Percentiles rank a stretch among this genome's conserved stretches.
Conservation (phyloP, 345 rosid species). For the Diplotaxis tenuifolia region DNA sequence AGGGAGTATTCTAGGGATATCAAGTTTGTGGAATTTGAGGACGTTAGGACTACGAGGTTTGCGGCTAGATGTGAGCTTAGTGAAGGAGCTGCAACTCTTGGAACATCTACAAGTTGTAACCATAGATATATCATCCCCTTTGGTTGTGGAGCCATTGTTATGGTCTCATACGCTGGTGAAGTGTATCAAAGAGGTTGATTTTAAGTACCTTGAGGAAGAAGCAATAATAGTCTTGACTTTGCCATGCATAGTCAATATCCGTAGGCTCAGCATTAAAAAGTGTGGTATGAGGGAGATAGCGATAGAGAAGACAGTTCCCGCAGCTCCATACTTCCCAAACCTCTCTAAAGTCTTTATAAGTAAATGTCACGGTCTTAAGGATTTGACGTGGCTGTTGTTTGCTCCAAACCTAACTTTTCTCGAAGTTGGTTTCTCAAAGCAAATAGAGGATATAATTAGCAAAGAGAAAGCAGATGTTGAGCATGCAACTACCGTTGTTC, state of each 20-base stretch:
- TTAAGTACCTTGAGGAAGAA: not conserved
- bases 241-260: not conserved
- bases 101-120: not conserved
- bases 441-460: not conserved
- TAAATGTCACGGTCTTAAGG: not conserved
- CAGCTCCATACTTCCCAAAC: not conserved
- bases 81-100: conserved; percentile 5
- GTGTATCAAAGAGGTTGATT: not conserved
- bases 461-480: not conserved
- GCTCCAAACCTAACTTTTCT: not conserved
- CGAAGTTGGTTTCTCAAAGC: not conserved
- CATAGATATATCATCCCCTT: not conserved
- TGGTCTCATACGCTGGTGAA: not conserved
- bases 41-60: not conserved
- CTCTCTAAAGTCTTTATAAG: not conserved
- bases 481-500: not conserved
- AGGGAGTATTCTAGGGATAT: not conserved
- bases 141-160: not conserved
- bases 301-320: not conserved
- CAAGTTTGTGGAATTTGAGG: conserved; percentile 11
- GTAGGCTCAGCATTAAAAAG: not conserved
- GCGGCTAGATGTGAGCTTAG: not conserved
- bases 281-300: not conserved
- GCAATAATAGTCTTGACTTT: not conserved
- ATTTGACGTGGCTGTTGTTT: too few species aligned